Evolutionary conservation across 2,329 filamentous ascomycete genomes (phyloP), one percentile per base, ranked within the genome.

Genomic region (Ophiostoma novo-ulmi): DNA sequence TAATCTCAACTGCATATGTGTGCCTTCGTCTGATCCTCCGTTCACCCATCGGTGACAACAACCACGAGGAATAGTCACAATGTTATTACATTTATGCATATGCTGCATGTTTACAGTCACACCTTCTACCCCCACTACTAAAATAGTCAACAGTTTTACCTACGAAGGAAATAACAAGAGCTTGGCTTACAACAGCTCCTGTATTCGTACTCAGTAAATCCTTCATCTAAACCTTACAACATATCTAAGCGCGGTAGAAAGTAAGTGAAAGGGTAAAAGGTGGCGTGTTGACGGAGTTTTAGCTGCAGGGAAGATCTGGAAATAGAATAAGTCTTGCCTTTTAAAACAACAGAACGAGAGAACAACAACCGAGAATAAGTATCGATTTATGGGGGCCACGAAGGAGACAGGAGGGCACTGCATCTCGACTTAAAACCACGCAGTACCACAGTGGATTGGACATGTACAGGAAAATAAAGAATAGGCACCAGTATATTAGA

Each of bases 221-320:
- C 58, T 61, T 22, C 58, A 17, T 17, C 26, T 35, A 26, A 26
- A 35, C 26, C 31, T 31, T 14, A 63, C 58, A 10, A 55, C 52
- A 20, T 22, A 11, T 31, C 17, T 64, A 26, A 58, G 52, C 52
- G n/a, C 52, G 52, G 52, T 22, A 58, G 22, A 58, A 26, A 58
- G 52, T 26, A 22, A 31, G n/a, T 58, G 17, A 20, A 64, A 64
- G 14, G 31, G 58, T 63, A 63, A 63, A 31, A 22, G 61, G 61
- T 38, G 35, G 61, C 61, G 61, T 64, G 61, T 38, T 38, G 31
- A 39, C 52, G 58, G 26, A 63, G 58, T 63, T 5, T 63, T 64
- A 64, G 61, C 22, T 64, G 61, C 61, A 39, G 61, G 35, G 35
- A n/a, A 38, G 35, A 31, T 64, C 52, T 64, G 17, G 11, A 17